These are phyloP conservation scores for Neurospora intermedia DNA, from an alignment of 495 filamentous ascomycete genomes.

Conservation along the genomic window DNA sequence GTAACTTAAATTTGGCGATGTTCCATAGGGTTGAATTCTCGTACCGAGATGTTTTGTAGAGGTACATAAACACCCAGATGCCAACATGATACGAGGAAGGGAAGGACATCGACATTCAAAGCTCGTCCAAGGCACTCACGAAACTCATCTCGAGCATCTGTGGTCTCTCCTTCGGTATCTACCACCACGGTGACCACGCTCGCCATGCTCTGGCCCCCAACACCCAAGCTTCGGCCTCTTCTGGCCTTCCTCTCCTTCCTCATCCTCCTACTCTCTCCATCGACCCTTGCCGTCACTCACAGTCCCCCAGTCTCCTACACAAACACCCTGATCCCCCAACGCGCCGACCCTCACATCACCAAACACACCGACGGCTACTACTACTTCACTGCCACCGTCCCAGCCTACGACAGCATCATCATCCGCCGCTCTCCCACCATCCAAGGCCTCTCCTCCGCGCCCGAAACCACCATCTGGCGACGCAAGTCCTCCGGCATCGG, in stretches of 20 bases:
- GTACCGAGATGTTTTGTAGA: neutral
- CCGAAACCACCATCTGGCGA: constrained; percentile 19
- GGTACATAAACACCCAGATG: neutral
- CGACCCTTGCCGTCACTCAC: neutral
- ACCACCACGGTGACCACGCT: no score
- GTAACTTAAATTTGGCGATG: neutral
- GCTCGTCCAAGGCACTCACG: neutral
- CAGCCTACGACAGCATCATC: constrained; percentile 39
- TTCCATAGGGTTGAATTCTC: neutral
- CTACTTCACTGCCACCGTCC: constrained; percentile 34
- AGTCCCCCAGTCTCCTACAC: constrained; percentile 12
- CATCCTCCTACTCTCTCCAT: neutral
- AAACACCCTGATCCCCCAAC: constrained; percentile 15
- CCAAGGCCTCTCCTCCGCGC: constrained; percentile 34
- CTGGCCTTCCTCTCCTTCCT: constrained; percentile 1
- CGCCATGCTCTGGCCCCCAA: neutral
- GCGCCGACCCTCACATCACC: constrained; percentile 24
- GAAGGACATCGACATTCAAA: neutral
- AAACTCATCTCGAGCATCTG: neutral
- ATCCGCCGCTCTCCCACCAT: constrained; percentile 39
- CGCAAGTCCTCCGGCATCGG: constrained; percentile 36
- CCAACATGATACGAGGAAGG: no score
- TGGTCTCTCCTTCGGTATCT: no score
- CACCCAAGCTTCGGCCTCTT: neutral
- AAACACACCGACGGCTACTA: constrained; percentile 41